Evolutionary conservation across 2,329 filamentous ascomycete genomes (phyloP), one percentile per base, ranked within the genome.

Genomic region (Penicillium olsonii): DNA sequence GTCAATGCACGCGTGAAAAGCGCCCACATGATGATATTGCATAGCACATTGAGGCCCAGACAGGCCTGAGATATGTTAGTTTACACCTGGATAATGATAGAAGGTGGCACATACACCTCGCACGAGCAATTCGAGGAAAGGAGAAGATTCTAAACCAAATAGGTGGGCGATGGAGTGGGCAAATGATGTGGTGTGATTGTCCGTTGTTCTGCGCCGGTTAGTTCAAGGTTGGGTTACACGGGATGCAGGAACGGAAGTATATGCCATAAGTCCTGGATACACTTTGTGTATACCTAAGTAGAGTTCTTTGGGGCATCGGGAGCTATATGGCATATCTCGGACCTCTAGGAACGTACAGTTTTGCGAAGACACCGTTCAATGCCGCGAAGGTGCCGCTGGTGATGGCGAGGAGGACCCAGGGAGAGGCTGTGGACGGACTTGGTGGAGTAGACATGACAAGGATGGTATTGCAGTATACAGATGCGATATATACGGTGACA

Each of bases 351-450:
- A 31, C 68, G 34, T 72, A 83, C 80, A 86, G 73, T 68, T 86
- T 86, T 10, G 83, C 83, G 65, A 86, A 86, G n/a, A 85, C 78
- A 42, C 83, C 83, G 57, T 86, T 86, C 60, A 84, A 73, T 10
- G 83, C 82, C 15, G 83, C 83, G 64, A 83, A 86, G 34, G 77
- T 75, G 48, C 83, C 83, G 57, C 79, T 83, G n/a, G 80, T 75
- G 29, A 85, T 68, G 39, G 83, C 83, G 48, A 84, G 75, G 53
- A 81, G 60, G 38, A 85, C 73, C 76, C 76, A 78, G 54, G 67
- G 67, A 40, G 64, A 59, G 35, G 55, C 50, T 18, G 54, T 37
- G 37, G 57, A 39, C 37, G 45, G 19, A 5, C 34, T 37, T 29
- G 19, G 48, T 37, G 22, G 22, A 24, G 52, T n/a, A n/a, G n/a